Evolutionary conservation across 495 filamentous ascomycete species (phyloP).

Genomic region (Aspergillus diversus): DNA sequence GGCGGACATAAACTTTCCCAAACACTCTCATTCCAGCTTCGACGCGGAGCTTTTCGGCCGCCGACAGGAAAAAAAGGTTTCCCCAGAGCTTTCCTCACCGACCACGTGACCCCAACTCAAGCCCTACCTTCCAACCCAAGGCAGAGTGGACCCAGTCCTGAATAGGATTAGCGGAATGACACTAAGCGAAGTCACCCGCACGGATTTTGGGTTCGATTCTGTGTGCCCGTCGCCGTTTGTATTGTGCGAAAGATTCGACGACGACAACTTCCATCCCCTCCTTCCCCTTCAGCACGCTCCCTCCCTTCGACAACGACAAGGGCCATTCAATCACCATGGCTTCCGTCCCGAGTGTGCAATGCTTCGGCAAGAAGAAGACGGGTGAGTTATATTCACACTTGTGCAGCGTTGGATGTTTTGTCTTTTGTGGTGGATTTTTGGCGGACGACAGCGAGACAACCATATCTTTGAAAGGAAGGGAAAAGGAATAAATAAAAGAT

Average conservation of each 20-base stretch:
- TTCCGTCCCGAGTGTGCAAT: conserved; percentile 83
- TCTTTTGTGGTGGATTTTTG: conserved; percentile 4
- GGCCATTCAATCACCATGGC: conserved; percentile 66
- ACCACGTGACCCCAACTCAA: conserved; percentile 29
- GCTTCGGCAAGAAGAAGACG: conserved; percentile 94
- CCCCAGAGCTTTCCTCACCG: not conserved
- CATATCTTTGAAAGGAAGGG: not conserved
- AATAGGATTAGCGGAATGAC: conserved; percentile 23
- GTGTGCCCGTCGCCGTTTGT: conserved; percentile 1
- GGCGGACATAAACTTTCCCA: not conserved
- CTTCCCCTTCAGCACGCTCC: conserved; percentile 43
- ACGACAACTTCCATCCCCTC: conserved; percentile 22
- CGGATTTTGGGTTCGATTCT: conserved; percentile 29
- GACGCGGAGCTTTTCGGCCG: not conserved
- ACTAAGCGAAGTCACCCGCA: conserved; percentile 53
- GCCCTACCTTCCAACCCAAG: conserved; percentile 26
- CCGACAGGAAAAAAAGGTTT: not conserved
- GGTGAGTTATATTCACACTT: conserved; percentile 47
- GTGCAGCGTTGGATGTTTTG: conserved; percentile 7
- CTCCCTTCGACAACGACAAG: conserved; percentile 50
- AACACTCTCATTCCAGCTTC: not conserved
- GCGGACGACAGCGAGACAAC: not conserved
- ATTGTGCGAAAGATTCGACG: conserved; percentile 10
- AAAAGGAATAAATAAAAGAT: not conserved
- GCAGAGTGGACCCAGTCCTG: not conserved